These are phyloP conservation scores for Kazachstania kunashirensis DNA, from an alignment of 805 yeast genomes.

Conservation along the genomic window DNA sequence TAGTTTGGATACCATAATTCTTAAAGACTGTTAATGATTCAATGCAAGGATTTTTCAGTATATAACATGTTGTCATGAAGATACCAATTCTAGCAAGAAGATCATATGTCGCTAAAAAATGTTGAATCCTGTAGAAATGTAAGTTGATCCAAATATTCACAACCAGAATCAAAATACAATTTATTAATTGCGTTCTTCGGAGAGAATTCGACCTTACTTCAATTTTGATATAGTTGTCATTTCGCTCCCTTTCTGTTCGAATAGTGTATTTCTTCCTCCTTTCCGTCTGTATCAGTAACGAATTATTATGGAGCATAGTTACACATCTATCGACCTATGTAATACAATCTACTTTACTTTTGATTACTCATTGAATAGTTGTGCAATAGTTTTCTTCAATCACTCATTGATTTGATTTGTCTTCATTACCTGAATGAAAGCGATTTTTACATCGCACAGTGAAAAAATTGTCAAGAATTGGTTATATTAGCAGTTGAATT, in stretches of 20 bases:
- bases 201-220: background rate
- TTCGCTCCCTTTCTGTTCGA: background rate
- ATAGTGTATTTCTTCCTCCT: background rate
- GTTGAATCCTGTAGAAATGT: too few species aligned
- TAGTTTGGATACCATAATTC: constrained; percentile 22
- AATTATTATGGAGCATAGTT: too few species aligned
- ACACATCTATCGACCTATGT: too few species aligned
- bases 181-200: background rate
- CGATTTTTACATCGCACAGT: too few species aligned
- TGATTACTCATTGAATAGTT: too few species aligned
- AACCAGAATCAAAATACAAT: constrained; percentile 1
- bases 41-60: constrained; percentile 14
- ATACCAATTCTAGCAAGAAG: background rate
- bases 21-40: constrained; percentile 19
- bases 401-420: too few species aligned
- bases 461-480: too few species aligned
- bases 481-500: too few species aligned
- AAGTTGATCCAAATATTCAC: background rate
- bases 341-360: too few species aligned
- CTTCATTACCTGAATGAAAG: too few species aligned
- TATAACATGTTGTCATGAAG: background rate
- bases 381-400: too few species aligned
- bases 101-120: background rate
- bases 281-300: too few species aligned
- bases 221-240: background rate